phyloP scores from a whole-genome alignment of 2,329 filamentous ascomycete genomes.

The Aspergillus fumigatiaffinis region DNA sequence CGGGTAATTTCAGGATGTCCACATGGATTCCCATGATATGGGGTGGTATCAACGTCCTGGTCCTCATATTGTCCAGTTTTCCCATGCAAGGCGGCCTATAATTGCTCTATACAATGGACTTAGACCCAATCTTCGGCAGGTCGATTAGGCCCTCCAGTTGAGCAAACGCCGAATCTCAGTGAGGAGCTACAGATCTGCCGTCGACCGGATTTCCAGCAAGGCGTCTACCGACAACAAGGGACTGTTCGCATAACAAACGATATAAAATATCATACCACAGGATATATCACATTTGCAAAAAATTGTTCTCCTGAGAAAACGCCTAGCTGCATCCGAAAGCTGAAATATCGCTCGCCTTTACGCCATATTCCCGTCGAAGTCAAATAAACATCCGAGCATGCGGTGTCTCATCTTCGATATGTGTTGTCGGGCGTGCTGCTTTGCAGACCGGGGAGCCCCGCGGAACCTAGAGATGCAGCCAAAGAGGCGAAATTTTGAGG shows the following conservation, averaged over 20 bases:
- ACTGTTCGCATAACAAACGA: neutral
- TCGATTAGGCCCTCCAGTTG: neutral
- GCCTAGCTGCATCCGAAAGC: neutral
- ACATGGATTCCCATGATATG: constrained; percentile 92
- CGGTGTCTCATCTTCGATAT: constrained; percentile 35
- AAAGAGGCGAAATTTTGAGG: constrained; percentile 39
- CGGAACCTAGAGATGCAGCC: constrained; percentile 23
- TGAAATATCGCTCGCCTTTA: neutral
- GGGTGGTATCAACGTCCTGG: constrained; percentile 77
- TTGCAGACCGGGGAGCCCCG: constrained; percentile 31
- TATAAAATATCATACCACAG: constrained; percentile 9
- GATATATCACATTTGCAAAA: neutral
- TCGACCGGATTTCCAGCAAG: neutral
- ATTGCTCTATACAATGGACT: constrained; percentile 20
- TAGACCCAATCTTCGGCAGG: neutral
- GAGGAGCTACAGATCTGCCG: neutral
- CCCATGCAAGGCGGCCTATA: constrained; percentile 86
- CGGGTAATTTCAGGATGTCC: constrained; percentile 84
- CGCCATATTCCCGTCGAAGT: constrained; percentile 1
- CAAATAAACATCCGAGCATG: constrained; percentile 58
- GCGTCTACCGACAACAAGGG: neutral
- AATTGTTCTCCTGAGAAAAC: neutral
- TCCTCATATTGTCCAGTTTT: constrained; percentile 82
- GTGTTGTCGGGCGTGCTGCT: constrained; percentile 34
- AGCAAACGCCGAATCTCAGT: neutral